Evolutionary conservation across 495 filamentous ascomycete species (phyloP).

Genomic region (Geopyxis carbonaria): DNA sequence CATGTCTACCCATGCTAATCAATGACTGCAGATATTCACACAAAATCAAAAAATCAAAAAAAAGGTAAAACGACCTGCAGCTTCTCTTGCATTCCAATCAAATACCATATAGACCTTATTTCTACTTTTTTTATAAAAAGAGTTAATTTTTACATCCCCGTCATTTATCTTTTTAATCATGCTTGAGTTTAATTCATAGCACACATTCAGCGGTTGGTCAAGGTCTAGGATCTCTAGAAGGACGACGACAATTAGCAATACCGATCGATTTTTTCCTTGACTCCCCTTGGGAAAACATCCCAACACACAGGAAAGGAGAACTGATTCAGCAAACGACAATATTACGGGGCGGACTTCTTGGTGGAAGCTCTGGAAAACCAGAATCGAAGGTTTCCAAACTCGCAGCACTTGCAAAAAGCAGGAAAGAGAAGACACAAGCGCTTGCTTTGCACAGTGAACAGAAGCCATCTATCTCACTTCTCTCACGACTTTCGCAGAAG

Average conservation of each 20-base stretch:
- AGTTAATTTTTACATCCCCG: too few relatives aligned
- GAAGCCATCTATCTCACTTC: slow-evolving; percentile 14
- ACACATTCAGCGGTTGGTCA: slow-evolving; percentile 18
- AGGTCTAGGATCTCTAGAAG: slow-evolving; percentile 10
- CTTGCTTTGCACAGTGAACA: slow-evolving; percentile 7
- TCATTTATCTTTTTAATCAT: too few relatives aligned
- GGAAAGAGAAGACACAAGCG: slow-evolving; percentile 55
- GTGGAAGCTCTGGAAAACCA: slow-evolving; percentile 44
- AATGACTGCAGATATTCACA: too few relatives aligned
- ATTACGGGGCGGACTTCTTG: slow-evolving; percentile 52
- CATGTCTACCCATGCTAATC: too few relatives aligned
- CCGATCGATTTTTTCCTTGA: slow-evolving; percentile 54
- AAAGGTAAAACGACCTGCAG: too few relatives aligned
- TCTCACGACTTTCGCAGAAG: slow-evolving; percentile 19
- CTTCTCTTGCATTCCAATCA: too few relatives aligned
- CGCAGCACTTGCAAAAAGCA: slow-evolving; percentile 70
- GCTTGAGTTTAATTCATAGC: too few relatives aligned
- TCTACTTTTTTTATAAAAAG: too few relatives aligned
- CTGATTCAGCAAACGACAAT: slow-evolving; percentile 30
- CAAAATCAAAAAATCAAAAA: too few relatives aligned
- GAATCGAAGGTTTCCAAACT: slow-evolving; percentile 87
- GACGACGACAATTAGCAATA: neutral
- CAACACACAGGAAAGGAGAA: slow-evolving; percentile 45
- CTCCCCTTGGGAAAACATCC: slow-evolving; percentile 70
- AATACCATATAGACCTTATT: too few relatives aligned